Evolutionary conservation across 1,139 yeast species (phyloP).

Genomic region (Pneumocystis jirovecii): DNA sequence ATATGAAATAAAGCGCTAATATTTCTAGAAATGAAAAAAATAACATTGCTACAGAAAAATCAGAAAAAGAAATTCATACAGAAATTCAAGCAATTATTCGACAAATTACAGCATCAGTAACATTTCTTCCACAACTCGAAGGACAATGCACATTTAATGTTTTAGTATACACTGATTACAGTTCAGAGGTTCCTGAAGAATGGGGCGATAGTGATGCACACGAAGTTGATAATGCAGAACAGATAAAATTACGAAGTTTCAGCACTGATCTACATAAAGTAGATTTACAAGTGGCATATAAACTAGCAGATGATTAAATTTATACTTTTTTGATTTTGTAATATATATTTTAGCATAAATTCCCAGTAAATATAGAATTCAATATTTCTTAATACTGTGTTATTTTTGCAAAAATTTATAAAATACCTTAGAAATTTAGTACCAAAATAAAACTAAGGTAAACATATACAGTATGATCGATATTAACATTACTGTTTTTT

Average conservation of each 20-base stretch:
- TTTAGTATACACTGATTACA: constrained; percentile 66
- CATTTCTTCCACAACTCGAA: constrained; percentile 63
- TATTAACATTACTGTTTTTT: constrained; percentile 52
- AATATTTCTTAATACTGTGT: background rate
- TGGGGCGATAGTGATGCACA: constrained; percentile 74
- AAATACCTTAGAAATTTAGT: constrained; percentile 5
- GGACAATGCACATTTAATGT: constrained; percentile 72
- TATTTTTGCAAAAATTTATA: constrained; percentile 1
- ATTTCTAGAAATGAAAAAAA: background rate
- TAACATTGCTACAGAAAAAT: constrained; percentile 20
- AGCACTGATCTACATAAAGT: constrained; percentile 56
- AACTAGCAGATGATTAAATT: background rate
- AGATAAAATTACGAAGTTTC: constrained; percentile 56
- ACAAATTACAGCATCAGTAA: constrained; percentile 77
- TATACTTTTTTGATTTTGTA: background rate
- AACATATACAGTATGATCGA: constrained; percentile 5
- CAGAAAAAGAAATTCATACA: constrained; percentile 41
- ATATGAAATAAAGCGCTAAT: background rate
- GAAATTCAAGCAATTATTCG: constrained; percentile 77
- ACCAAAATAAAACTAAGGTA: background rate
- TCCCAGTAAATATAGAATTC: background rate
- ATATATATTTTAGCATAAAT: background rate
- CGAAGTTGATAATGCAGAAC: constrained; percentile 43
- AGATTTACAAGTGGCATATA: constrained; percentile 27
- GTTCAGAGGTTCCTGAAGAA: constrained; percentile 57